These are phyloP conservation scores for Hanseniaspora lindneri DNA, from an alignment of 805 yeast genomes.

Conservation along the genomic window DNA sequence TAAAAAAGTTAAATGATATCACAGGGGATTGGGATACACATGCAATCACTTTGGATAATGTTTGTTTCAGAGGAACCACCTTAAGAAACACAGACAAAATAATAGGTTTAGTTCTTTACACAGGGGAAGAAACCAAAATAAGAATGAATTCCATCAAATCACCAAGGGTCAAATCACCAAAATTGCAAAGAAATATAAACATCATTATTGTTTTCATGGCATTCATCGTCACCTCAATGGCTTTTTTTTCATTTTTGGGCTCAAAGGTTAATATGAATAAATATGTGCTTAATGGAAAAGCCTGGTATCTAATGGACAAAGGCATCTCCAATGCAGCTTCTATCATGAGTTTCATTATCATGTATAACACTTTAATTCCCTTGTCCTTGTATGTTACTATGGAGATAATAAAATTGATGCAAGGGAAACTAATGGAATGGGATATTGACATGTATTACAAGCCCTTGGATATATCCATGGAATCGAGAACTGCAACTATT, in stretches of 20 bases:
- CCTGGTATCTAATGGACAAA: constrained; percentile 63
- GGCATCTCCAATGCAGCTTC: constrained; percentile 83
- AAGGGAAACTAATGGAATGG: constrained; percentile 66
- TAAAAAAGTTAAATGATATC: constrained; percentile 32
- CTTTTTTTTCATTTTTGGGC: constrained; percentile 75
- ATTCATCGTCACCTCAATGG: constrained; percentile 54
- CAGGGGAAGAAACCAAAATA: constrained; percentile 92
- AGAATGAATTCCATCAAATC: constrained; percentile 88
- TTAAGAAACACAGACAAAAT: constrained; percentile 68
- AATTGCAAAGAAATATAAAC: constrained; percentile 72
- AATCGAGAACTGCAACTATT: constrained; percentile 88
- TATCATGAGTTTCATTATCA: constrained; percentile 88
- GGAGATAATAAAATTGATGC: constrained; percentile 89
- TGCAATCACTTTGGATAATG: constrained; percentile 68
- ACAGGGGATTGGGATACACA: constrained; percentile 31
- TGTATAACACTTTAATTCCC: constrained; percentile 95
- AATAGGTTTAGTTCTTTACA: constrained; percentile 73
- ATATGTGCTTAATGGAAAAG: constrained; percentile 30
- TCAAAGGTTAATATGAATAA: constrained; percentile 43
- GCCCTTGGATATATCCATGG: constrained; percentile 79
- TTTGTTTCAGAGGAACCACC: constrained; percentile 83
- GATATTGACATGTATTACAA: constrained; percentile 91
- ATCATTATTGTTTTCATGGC: constrained; percentile 82
- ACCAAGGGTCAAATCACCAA: constrained; percentile 88
- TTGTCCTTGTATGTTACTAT: constrained; percentile 87